Conservation (phyloP, 2,329 filamentous ascomycete genomes). For the Ophiosphaerella herpotricha region DNA sequence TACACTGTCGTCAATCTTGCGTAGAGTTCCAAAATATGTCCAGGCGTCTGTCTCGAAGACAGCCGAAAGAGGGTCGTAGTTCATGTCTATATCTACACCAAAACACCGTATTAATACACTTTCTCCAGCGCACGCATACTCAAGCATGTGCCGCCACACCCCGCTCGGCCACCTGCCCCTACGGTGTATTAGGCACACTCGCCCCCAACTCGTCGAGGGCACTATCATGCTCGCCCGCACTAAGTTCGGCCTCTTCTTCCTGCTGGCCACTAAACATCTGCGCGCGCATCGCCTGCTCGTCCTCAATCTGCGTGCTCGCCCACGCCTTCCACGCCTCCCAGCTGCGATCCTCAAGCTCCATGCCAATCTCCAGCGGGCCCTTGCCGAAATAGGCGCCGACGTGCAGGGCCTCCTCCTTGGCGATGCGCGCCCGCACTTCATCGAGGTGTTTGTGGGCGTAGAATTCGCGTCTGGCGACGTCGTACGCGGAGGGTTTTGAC, state of each 20-base stretch:
- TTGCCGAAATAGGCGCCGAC: slow-evolving; percentile 90
- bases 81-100: slow-evolving; percentile 21
- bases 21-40: no score
- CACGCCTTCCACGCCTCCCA: slow-evolving; percentile 87
- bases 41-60: no score
- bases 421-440: slow-evolving; percentile 80
- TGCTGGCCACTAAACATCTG: slow-evolving; percentile 44
- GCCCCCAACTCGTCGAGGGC: slow-evolving; percentile 42
- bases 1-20: no score
- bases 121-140: slow-evolving; percentile 6
- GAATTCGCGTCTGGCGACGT: slow-evolving; percentile 85
- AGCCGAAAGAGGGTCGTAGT: no score
- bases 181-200: slow-evolving; percentile 23
- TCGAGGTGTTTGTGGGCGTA: slow-evolving; percentile 81
- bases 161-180: slow-evolving; percentile 44
- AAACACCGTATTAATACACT: slow-evolving; percentile 28
- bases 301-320: slow-evolving; percentile 63
- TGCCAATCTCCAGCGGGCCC: slow-evolving; percentile 72
- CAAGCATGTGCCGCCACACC: slow-evolving; percentile 45
- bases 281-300: slow-evolving; percentile 54
- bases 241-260: slow-evolving; percentile 35
- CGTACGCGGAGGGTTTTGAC: slow-evolving; percentile 74
- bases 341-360: slow-evolving; percentile 77
- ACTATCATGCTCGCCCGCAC: slow-evolving; percentile 31
- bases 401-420: slow-evolving; percentile 82